These are phyloP conservation scores for Suhomyces yuchorum DNA, from an alignment of 1,139 yeast genomes.

Conservation along the genomic window DNA sequence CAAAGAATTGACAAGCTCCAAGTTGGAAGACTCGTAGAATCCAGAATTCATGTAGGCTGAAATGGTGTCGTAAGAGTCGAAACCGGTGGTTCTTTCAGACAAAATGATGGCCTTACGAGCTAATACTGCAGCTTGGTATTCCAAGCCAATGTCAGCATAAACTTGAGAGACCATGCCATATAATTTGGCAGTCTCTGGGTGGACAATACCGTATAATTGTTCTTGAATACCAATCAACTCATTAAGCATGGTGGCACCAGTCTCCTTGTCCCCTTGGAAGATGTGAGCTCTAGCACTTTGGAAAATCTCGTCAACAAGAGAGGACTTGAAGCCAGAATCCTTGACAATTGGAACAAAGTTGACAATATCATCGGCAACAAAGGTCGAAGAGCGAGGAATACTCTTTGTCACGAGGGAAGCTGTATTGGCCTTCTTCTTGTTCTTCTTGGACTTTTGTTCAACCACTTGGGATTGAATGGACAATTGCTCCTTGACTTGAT, in stretches of 20 bases:
- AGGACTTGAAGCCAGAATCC: slow-evolving; percentile 66
- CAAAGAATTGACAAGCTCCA: slow-evolving; percentile 62
- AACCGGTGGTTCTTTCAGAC: slow-evolving; percentile 78
- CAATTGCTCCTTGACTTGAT: slow-evolving; percentile 27
- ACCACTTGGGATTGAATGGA: slow-evolving; percentile 21
- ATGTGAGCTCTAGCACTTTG: slow-evolving; percentile 65
- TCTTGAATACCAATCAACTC: slow-evolving; percentile 78
- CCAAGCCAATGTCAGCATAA: slow-evolving; percentile 62
- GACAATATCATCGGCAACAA: slow-evolving; percentile 62
- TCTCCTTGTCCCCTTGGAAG: slow-evolving; percentile 43
- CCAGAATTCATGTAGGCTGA: slow-evolving; percentile 77
- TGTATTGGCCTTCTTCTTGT: slow-evolving; percentile 33
- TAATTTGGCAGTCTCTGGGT: slow-evolving; percentile 75
- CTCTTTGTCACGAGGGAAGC: slow-evolving; percentile 23
- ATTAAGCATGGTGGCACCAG: slow-evolving; percentile 58
- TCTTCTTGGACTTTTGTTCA: slow-evolving; percentile 23
- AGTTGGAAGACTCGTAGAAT: slow-evolving; percentile 63
- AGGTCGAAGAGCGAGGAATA: slow-evolving; percentile 40
- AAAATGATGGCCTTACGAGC: slow-evolving; percentile 73
- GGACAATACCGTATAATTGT: slow-evolving; percentile 81
- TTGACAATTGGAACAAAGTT: slow-evolving; percentile 74
- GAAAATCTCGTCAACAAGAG: slow-evolving; percentile 75
- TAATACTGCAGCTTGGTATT: slow-evolving; percentile 62
- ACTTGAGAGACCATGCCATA: slow-evolving; percentile 67
- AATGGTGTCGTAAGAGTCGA: slow-evolving; percentile 77